Conservation (phyloP, 2,329 filamentous ascomycete species). For the Fusarium sarcochroum region DNA sequence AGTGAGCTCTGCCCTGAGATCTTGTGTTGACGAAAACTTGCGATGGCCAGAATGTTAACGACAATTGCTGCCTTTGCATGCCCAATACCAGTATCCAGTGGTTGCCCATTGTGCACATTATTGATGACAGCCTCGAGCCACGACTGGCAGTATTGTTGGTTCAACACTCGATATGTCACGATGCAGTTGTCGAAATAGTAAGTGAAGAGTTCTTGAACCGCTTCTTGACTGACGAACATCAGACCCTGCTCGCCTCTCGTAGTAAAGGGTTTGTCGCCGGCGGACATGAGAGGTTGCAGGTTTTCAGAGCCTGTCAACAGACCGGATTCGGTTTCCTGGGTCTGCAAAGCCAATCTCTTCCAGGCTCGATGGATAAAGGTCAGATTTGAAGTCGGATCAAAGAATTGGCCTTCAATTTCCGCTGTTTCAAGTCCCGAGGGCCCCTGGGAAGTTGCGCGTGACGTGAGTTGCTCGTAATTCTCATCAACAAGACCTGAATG, state of each 20-base stretch:
- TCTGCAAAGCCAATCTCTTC: constrained; percentile 63
- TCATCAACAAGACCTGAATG: background rate
- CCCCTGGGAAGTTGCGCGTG: constrained; percentile 32
- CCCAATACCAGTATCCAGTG: constrained; percentile 58
- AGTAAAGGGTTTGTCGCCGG: constrained; percentile 65
- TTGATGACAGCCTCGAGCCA: constrained; percentile 62
- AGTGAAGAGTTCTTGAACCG: constrained; percentile 56
- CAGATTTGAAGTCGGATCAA: constrained; percentile 65
- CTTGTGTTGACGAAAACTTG: constrained; percentile 48
- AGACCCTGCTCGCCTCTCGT: constrained; percentile 48
- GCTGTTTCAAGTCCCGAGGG: constrained; percentile 63
- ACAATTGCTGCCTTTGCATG: constrained; percentile 62
- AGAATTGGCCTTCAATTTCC: constrained; percentile 67
- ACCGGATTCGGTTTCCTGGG: constrained; percentile 40
- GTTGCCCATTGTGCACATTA: constrained; percentile 54
- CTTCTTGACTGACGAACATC: constrained; percentile 57
- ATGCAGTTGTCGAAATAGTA: constrained; percentile 73
- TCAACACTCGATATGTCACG: constrained; percentile 71
- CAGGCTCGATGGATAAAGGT: constrained; percentile 68
- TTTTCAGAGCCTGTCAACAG: constrained; percentile 49
- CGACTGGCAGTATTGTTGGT: constrained; percentile 64
- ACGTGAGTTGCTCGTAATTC: background rate
- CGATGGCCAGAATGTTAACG: constrained; percentile 63
- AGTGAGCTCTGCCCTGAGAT: constrained; percentile 9
- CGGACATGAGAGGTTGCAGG: constrained; percentile 58